These are phyloP conservation scores for Sporothrix luriei DNA, from an alignment of 2,329 filamentous ascomycete species.

Conservation along the genomic window DNA sequence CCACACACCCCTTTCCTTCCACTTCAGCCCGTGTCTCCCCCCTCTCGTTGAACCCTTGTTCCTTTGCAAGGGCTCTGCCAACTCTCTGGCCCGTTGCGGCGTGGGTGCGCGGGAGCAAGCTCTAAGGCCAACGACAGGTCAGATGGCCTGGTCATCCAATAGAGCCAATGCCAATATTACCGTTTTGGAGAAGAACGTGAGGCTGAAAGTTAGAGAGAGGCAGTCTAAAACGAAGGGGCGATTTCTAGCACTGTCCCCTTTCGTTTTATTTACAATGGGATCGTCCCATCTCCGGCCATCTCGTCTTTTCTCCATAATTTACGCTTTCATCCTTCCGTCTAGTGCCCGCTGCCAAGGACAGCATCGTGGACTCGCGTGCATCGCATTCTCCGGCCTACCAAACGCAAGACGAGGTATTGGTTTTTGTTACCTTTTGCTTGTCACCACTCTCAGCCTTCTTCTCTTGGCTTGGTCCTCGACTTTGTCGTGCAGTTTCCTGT, in stretches of 20 bases:
- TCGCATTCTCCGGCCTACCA: conserved; percentile 12
- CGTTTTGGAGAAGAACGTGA: not conserved
- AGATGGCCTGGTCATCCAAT: too few relatives aligned
- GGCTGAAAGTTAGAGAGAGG: not conserved
- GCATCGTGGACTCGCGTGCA: not conserved
- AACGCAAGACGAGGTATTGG: not conserved
- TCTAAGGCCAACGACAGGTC: conserved; percentile 12
- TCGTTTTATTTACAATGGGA: conserved; percentile 21
- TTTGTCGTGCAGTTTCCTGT: not conserved
- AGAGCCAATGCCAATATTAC: not conserved
- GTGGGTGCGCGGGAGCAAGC: not conserved
- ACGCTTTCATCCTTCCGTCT: conserved; percentile 17
- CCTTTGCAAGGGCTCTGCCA: not conserved
- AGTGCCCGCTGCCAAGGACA: conserved; percentile 2
- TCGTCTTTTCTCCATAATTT: conserved; percentile 4
- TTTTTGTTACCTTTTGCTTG: not conserved
- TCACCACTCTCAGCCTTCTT: not conserved
- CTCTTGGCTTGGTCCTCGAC: not conserved
- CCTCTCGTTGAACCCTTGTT: conserved; percentile 5
- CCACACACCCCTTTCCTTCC: not conserved
- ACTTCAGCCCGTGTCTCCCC: not conserved
- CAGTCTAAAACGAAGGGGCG: not conserved
- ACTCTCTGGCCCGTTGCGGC: conserved; percentile 9
- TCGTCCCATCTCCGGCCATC: not conserved
- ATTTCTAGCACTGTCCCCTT: not conserved